Conservation (phyloP, 2,329 filamentous ascomycete species). For the Teratosphaeria epicoccoides region DNA sequence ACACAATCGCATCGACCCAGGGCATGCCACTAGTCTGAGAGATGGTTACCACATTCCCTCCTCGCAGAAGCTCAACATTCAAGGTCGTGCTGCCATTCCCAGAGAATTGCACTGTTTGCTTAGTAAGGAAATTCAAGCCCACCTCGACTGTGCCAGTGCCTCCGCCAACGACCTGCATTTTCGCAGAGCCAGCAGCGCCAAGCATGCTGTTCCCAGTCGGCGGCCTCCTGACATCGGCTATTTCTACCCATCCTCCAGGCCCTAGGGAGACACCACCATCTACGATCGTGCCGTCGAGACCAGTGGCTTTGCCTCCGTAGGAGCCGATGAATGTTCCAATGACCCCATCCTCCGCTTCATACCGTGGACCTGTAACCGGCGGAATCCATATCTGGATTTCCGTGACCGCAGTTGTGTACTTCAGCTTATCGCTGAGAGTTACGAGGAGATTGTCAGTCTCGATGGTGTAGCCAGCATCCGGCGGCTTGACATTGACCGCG, state of each 20-base stretch:
- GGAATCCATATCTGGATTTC: conserved; percentile 21
- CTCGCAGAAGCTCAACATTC: conserved; percentile 10
- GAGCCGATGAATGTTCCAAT: conserved; percentile 13
- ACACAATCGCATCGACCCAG: conserved; percentile 14
- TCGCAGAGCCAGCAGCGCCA: conserved; percentile 1
- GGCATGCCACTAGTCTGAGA: conserved; percentile 11
- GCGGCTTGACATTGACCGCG: conserved; percentile 4
- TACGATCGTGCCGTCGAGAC: conserved; percentile 13
- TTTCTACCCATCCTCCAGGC: conserved; percentile 12
- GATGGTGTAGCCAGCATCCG: conserved; percentile 2
- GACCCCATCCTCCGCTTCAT: conserved; percentile 15
- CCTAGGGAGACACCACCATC: conserved; percentile 10
- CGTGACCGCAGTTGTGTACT: conserved; percentile 11
- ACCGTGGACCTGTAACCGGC: conserved; percentile 13
- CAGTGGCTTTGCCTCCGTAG: conserved; percentile 10
- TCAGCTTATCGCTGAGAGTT: conserved; percentile 8
- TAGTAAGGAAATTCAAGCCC: conserved; percentile 9
- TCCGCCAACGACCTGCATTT: conserved; percentile 9
- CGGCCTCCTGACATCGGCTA: conserved; percentile 7
- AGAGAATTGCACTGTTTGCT: conserved; percentile 8
- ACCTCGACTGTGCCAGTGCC: conserved; percentile 12
- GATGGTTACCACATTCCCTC: conserved; percentile 13
- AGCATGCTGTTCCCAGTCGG: neutral
- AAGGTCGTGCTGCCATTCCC: conserved; percentile 7
- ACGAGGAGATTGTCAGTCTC: conserved; percentile 11